Percentiles rank a stretch among this genome's conserved stretches.
Evolutionary conservation across 169 alveolate genomes (phyloP).

Genomic region (Cystoisospora suis): DNA sequence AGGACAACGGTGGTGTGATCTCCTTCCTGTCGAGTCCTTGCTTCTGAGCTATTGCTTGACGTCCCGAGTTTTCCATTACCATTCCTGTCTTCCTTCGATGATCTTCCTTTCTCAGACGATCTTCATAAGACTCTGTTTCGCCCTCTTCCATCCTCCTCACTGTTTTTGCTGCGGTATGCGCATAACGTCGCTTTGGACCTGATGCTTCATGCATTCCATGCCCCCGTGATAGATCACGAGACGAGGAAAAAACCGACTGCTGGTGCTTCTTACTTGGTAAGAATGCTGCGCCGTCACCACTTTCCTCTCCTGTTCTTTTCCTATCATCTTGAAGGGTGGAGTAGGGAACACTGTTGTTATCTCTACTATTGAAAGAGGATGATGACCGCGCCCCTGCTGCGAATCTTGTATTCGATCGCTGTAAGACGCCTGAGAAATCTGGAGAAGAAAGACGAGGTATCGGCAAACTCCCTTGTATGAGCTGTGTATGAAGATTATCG

Average conservation of each 20-base stretch:
- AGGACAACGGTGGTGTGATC: too few species aligned
- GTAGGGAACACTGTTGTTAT: neutral
- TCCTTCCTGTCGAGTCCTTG: too few species aligned
- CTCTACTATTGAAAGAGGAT: too few species aligned
- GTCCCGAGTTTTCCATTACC: too few species aligned
- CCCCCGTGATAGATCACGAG: neutral
- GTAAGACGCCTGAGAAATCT: neutral
- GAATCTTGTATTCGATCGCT: neutral
- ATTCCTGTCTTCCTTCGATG: neutral
- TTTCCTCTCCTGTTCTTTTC: neutral
- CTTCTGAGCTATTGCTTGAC: too few species aligned
- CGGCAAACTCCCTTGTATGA: neutral
- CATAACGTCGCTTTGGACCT: too few species aligned
- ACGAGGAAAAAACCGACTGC: neutral
- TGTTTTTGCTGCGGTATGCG: too few species aligned
- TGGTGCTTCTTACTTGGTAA: neutral
- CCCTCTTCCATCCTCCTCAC: too few species aligned
- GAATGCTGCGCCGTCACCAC: neutral
- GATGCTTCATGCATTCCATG: too few species aligned
- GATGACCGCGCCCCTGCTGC: neutral
- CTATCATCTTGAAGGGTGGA: neutral
- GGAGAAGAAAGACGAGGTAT: neutral
- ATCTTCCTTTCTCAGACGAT: too few species aligned
- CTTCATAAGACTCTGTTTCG: too few species aligned
- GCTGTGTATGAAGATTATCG: conserved; percentile 4